Evolutionary conservation across 2,329 filamentous ascomycete species (phyloP).

Genomic region (Phaeophleospora eucalypticola): DNA sequence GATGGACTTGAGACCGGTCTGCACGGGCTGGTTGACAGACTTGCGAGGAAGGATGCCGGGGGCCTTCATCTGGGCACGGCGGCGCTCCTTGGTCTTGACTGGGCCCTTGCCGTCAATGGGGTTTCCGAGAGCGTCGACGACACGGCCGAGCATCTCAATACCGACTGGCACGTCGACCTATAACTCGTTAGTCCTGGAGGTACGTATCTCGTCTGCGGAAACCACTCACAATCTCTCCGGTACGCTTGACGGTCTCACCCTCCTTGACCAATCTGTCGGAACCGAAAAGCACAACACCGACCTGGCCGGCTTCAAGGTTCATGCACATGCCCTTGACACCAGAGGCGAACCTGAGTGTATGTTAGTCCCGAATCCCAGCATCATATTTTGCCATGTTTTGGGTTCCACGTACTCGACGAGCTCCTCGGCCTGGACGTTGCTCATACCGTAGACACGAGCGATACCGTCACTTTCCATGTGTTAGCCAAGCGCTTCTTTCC

Average conservation of each 20-base stretch:
- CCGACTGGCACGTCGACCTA: slow-evolving; percentile 97
- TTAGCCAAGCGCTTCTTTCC: slow-evolving; percentile 10
- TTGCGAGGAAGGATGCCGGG: slow-evolving; percentile 95
- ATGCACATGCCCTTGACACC: slow-evolving; percentile 99
- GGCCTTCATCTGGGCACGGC: slow-evolving; percentile 98
- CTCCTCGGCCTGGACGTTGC: slow-evolving; percentile 99
- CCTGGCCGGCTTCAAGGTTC: slow-evolving; percentile 99
- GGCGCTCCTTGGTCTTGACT: slow-evolving; percentile 83
- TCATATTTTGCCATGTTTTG: neutral
- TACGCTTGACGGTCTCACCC: slow-evolving; percentile 99
- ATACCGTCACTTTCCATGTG: slow-evolving; percentile 84
- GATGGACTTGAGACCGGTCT: slow-evolving; percentile 98
- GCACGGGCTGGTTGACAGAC: slow-evolving; percentile 97
- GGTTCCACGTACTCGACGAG: slow-evolving; percentile 83
- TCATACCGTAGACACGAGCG: slow-evolving; percentile 98
- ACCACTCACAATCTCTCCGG: slow-evolving; percentile 88
- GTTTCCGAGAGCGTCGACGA: slow-evolving; percentile 97
- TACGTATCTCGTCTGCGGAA: neutral
- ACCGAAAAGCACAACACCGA: slow-evolving; percentile 99
- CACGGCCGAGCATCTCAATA: slow-evolving; percentile 88
- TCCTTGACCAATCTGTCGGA: slow-evolving; percentile 99
- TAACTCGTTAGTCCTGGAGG: slow-evolving; percentile 10
- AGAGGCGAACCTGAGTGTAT: slow-evolving; percentile 76
- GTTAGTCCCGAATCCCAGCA: slow-evolving; percentile 10
- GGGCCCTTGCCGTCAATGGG: slow-evolving; percentile 99